Evolutionary conservation across 2,329 filamentous ascomycete species (phyloP).

Genomic region (Emergomyces orientalis): DNA sequence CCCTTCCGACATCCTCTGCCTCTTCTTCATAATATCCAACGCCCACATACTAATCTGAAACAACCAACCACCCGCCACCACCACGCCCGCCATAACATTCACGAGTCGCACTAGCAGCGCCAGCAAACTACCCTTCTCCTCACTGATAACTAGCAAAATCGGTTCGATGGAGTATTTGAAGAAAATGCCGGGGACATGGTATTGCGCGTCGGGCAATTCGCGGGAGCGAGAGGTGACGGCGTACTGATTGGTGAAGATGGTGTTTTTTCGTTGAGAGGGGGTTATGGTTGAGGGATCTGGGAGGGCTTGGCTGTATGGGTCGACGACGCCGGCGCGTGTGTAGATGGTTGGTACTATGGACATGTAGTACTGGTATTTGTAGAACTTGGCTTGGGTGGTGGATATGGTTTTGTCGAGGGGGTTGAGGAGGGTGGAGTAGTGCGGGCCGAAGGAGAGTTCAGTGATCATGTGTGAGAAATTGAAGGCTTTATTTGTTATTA

Average conservation of each 20-base stretch:
- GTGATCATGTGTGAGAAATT: slow-evolving; percentile 97
- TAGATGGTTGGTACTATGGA: slow-evolving; percentile 93
- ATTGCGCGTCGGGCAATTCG: slow-evolving; percentile 53
- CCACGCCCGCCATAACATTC: slow-evolving; percentile 80
- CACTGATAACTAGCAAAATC: slow-evolving; percentile 74
- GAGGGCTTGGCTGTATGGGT: slow-evolving; percentile 34
- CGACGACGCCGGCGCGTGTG: slow-evolving; percentile 43
- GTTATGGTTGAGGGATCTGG: slow-evolving; percentile 28
- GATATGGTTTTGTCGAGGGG: slow-evolving; percentile 88
- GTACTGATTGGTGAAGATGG: slow-evolving; percentile 92
- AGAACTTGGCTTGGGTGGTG: slow-evolving; percentile 64
- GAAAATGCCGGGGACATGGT: slow-evolving; percentile 74
- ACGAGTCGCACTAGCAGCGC: slow-evolving; percentile 70
- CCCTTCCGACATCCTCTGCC: slow-evolving; percentile 36
- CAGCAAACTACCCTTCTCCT: slow-evolving; percentile 67
- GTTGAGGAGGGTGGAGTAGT: slow-evolving; percentile 87
- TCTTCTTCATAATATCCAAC: slow-evolving; percentile 40
- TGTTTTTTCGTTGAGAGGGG: slow-evolving; percentile 39
- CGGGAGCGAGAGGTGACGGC: slow-evolving; percentile 81
- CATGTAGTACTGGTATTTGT: slow-evolving; percentile 97
- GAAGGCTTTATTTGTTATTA: slow-evolving; percentile 56
- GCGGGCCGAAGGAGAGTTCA: slow-evolving; percentile 93
- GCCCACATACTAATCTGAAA: slow-evolving; percentile 78
- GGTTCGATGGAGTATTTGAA: slow-evolving; percentile 99
- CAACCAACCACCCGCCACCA: slow-evolving; percentile 90